Evolutionary conservation across 2,329 filamentous ascomycete species (phyloP), one percentile per base, ranked within the genome.

Genomic region (Plectosphaerella sp.): DNA sequence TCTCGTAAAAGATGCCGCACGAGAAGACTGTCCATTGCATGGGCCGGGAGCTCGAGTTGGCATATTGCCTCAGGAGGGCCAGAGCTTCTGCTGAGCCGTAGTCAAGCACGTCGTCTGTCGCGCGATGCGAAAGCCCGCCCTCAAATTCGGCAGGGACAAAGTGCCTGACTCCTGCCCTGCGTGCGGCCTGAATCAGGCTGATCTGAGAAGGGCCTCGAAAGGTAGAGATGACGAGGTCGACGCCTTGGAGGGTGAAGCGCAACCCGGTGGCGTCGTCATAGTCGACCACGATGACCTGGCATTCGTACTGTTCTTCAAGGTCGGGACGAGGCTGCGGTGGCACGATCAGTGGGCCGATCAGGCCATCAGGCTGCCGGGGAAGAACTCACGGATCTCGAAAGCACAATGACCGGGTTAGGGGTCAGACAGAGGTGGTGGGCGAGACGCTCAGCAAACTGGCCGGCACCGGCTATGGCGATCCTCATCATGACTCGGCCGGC

Each of bases 71-170:
- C 4, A 89, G 69, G 15, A 79, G 72, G 2, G 74, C 71, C 6
- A 86, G 70, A 2, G 84, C 84, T n/a, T 74, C 72, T 11, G 72
- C 71, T 20, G 79, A 81, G 18, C 78, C 79, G 45, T 80, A 80
- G 63, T 89, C 84, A 22, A 89, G 70, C 2, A 82, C 76, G 52
- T 87, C 84, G 74, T 70, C 28, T 57, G 50, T 61, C 1, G 79
- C 76, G 47, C 86, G 75, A 45, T 79, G 73, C 16, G 69, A 67
- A 15, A 87, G 73, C 33, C 74, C 73, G 2, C 88, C 88, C 69
- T 90, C 86, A 59, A 91, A 91, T 60, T 91, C 88, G 7, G 87
- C 86, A 1, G 88, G 87, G 4, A 89, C 83, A 61, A 91, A 91
- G 36, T 82, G 78, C 15, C 80, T 77, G 2, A 91, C 87, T 16